phyloP scores from a whole-genome alignment of 2,329 filamentous ascomycete species.

The Pseudocercospora pini-densiflorae region DNA sequence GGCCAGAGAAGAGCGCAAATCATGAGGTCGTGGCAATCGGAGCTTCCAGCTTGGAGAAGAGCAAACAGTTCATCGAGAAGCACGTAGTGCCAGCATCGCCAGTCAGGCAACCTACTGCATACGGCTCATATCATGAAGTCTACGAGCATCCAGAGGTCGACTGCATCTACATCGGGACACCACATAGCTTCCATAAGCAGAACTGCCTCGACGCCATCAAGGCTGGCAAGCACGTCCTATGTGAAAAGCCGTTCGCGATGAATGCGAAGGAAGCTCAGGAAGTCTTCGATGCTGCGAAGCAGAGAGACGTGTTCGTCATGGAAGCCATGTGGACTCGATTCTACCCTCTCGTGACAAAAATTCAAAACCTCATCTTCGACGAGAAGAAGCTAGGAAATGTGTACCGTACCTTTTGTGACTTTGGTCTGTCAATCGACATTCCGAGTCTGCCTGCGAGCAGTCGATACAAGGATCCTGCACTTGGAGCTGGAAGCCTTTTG shows the following conservation, averaged over 20 bases:
- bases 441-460: conserved; percentile 29
- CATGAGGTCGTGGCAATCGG: conserved; percentile 26
- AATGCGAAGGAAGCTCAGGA: conserved; percentile 47
- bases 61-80: conserved; percentile 22
- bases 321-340: conserved; percentile 56
- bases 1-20: conserved; percentile 41
- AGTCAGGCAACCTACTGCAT: conserved; percentile 39
- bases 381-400: conserved; percentile 49
- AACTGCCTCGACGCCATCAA: conserved; percentile 51
- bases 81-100: conserved; percentile 18
- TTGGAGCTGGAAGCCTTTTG: conserved; percentile 51
- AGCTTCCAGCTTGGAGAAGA: conserved; percentile 26
- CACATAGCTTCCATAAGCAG: conserved; percentile 51
- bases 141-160: conserved; percentile 51
- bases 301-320: conserved; percentile 50
- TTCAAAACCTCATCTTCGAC: conserved; percentile 45
- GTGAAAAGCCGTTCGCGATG: conserved; percentile 53
- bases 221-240: conserved; percentile 51
- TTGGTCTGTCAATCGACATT: conserved; percentile 45
- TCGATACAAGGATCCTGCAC: conserved; percentile 42
- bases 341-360: conserved; percentile 44
- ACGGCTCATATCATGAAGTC: conserved; percentile 47
- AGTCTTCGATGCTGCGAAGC: conserved; percentile 46
- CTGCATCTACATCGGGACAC: conserved; percentile 54
- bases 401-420: conserved; percentile 47